Evolutionary conservation across 768 basidiomycete species (phyloP).

Genomic region (Lactarius hengduanensis): DNA sequence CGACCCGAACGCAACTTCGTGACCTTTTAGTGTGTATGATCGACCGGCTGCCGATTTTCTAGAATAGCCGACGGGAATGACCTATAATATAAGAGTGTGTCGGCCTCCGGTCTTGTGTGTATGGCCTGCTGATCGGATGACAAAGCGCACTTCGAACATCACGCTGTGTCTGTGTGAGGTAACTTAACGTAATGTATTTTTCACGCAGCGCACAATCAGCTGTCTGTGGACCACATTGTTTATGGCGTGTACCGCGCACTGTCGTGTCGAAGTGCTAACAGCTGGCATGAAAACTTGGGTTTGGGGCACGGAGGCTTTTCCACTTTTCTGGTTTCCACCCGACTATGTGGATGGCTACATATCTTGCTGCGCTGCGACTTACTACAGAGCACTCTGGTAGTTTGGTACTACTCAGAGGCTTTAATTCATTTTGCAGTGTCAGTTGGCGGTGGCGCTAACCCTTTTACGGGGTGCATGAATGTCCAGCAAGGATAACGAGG

Average conservation of each 20-base stretch:
- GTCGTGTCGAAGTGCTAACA: background rate
- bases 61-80: background rate
- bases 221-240: background rate
- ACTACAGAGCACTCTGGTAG: background rate
- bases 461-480: slow-evolving; percentile 1
- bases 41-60: background rate
- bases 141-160: slow-evolving; percentile 3
- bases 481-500: slow-evolving; percentile 5
- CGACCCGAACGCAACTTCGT: background rate
- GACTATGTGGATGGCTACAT: background rate
- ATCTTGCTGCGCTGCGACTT: background rate
- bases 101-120: background rate
- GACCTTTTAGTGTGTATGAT: background rate
- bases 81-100: background rate
- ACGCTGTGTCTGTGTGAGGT: slow-evolving; percentile 16
- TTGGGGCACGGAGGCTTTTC: background rate
- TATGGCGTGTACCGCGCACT: slow-evolving; percentile 7
- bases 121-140: slow-evolving; percentile 14
- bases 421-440: background rate
- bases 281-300: background rate
- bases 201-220: slow-evolving; percentile 1
- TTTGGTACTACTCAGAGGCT: background rate
- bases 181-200: slow-evolving; percentile 16
- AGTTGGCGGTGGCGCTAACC: background rate
- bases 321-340: background rate